These are phyloP conservation scores for Curvularia sp. DNA, from an alignment of 2,329 filamentous ascomycete genomes.

Conservation along the genomic window DNA sequence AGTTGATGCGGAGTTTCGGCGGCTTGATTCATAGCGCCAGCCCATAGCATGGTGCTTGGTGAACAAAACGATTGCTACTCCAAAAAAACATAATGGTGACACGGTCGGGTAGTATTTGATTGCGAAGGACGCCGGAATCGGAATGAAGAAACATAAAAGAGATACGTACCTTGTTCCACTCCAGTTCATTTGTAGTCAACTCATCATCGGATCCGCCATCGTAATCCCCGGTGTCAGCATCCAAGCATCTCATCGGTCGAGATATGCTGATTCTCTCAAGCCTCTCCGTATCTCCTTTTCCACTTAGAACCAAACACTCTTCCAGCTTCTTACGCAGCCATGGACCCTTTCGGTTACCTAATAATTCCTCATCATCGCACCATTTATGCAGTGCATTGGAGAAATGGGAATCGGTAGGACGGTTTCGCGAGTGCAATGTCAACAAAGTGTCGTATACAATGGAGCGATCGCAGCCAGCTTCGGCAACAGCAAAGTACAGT, in stretches of 20 bases:
- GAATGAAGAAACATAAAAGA: background rate
- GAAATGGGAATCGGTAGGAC: constrained; percentile 20
- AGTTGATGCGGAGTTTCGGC: too few relatives aligned
- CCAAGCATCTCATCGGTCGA: constrained; percentile 14
- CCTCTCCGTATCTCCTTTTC: too few relatives aligned
- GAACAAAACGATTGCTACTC: background rate
- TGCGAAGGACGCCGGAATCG: background rate
- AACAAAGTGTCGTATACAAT: constrained; percentile 43
- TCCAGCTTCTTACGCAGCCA: constrained; percentile 40
- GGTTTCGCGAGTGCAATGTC: constrained; percentile 27
- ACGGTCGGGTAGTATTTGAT: background rate
- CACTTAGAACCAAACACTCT: constrained; percentile 19
- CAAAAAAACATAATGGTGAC: background rate
- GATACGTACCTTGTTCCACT: constrained; percentile 42
- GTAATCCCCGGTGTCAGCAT: constrained; percentile 26
- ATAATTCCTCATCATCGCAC: constrained; percentile 31
- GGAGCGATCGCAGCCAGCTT: constrained; percentile 40
- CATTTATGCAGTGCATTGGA: constrained; percentile 33
- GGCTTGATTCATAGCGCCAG: too few relatives aligned
- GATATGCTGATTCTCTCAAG: background rate
- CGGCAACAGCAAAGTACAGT: constrained; percentile 37
- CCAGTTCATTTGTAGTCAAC: constrained; percentile 25
- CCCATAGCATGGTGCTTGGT: background rate
- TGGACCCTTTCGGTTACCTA: constrained; percentile 32
- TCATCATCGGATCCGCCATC: constrained; percentile 27